Percentiles rank a stretch among this genome's conserved stretches.
Conservation (phyloP, 139 green algal species). For the Chlorella sp. region DNA sequence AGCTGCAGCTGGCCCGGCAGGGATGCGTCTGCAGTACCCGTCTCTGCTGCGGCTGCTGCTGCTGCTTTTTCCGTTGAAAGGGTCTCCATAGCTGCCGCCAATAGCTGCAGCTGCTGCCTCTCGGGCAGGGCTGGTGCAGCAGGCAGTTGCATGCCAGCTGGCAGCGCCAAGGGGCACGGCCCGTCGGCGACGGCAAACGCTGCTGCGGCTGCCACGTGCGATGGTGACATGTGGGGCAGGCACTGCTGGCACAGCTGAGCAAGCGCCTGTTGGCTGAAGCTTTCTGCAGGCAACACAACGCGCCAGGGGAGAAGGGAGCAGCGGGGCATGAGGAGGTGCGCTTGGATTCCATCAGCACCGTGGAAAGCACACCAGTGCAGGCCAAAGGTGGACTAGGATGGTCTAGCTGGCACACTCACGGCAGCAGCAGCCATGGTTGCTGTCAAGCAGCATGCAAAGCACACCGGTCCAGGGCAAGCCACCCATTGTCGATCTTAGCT, state of each 20-base stretch:
- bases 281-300: too few relatives aligned
- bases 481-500: neutral
- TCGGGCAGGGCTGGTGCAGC: neutral
- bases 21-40: neutral
- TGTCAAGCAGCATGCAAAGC: neutral
- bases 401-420: too few relatives aligned
- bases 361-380: neutral
- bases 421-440: too few relatives aligned
- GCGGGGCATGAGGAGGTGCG: neutral
- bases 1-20: neutral
- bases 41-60: neutral
- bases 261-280: too few relatives aligned
- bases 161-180: constrained; percentile 9
- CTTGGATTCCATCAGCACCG: neutral
- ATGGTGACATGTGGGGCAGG: neutral
- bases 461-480: neutral
- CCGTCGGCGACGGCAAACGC: neutral
- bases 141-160: neutral
- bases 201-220: neutral
- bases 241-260: neutral
- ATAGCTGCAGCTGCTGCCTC: neutral
- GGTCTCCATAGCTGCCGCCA: neutral
- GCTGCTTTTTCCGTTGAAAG: neutral
- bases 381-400: neutral
- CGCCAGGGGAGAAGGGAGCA: too few relatives aligned